phyloP scores from a whole-genome alignment of 2,329 filamentous ascomycete species.

The Xylaria sp. region DNA sequence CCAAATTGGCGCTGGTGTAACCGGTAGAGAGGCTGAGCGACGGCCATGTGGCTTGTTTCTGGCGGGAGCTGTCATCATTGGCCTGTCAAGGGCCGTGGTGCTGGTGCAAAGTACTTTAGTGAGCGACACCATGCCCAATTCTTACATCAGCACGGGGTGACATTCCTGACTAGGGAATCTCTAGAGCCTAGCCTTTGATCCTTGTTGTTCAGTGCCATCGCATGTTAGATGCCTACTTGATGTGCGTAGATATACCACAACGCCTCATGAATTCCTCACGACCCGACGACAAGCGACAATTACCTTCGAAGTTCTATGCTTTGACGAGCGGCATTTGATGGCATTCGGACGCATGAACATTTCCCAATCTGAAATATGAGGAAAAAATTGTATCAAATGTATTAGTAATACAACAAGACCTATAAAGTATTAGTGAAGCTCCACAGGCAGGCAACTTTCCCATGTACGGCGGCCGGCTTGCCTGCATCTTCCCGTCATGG shows the following conservation, averaged over 20 bases:
- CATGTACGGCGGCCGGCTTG: neutral
- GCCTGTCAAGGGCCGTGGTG: neutral
- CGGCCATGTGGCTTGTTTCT: slow-evolving; percentile 22
- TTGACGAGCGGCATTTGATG: neutral
- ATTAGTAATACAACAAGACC: too few species aligned
- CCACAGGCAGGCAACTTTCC: slow-evolving; percentile 5
- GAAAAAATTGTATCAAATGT: too few species aligned
- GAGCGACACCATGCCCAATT: neutral
- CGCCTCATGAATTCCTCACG: neutral
- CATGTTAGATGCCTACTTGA: neutral
- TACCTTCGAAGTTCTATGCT: slow-evolving; percentile 7
- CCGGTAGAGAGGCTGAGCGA: slow-evolving; percentile 24
- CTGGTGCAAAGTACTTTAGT: neutral
- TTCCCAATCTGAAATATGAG: too few species aligned
- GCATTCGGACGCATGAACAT: neutral
- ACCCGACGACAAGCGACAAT: neutral
- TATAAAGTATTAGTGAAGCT: neutral
- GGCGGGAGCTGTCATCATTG: slow-evolving; percentile 13
- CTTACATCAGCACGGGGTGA: slow-evolving; percentile 27
- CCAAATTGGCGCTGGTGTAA: neutral
- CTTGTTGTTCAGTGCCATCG: neutral
- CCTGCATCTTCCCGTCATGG: slow-evolving; percentile 3
- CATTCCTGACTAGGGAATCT: neutral
- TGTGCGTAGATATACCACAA: neutral
- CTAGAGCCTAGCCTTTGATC: slow-evolving; percentile 1